phyloP scores from a whole-genome alignment of 495 filamentous ascomycete genomes.

The Barbatosphaeria neglecta region DNA sequence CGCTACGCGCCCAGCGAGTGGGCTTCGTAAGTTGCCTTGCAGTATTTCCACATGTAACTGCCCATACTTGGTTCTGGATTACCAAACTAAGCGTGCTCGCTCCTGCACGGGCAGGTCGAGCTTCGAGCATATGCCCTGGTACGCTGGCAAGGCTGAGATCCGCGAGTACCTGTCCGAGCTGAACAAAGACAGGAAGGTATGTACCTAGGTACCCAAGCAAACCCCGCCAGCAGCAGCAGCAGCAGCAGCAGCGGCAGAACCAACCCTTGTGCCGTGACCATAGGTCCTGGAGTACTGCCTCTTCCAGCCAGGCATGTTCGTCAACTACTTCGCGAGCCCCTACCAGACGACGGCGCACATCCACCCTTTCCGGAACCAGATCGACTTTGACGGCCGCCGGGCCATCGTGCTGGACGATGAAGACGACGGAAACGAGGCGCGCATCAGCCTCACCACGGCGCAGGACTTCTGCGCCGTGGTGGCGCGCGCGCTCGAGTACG shows the following conservation, averaged over 20 bases:
- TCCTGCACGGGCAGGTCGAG: no score
- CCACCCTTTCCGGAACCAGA: slow-evolving; percentile 15
- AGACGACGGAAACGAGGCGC: slow-evolving; percentile 28
- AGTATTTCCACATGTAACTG: no score
- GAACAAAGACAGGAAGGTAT: slow-evolving; percentile 38
- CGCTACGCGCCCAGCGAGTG: slow-evolving; percentile 42
- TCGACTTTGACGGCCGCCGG: slow-evolving; percentile 39
- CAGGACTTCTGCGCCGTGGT: slow-evolving; percentile 39
- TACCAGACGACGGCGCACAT: slow-evolving; percentile 40
- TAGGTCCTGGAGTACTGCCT: slow-evolving; percentile 48
- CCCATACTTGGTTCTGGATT: no score
- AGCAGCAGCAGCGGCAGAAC: no score
- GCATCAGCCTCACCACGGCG: slow-evolving; percentile 34
- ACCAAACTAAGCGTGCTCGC: no score
- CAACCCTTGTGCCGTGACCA: no score
- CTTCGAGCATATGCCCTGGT: slow-evolving; percentile 43
- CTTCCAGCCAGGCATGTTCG: slow-evolving; percentile 45
- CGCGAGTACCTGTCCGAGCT: slow-evolving; percentile 37
- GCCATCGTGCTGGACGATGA: slow-evolving; percentile 37
- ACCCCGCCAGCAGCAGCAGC: no score
- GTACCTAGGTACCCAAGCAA: slow-evolving; percentile 3
- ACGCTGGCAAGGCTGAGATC: slow-evolving; percentile 33
- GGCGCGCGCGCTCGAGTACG: slow-evolving; percentile 37
- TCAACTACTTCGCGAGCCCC: slow-evolving; percentile 41
- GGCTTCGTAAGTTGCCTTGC: slow-evolving; percentile 10